Evolutionary conservation across 2,329 filamentous ascomycete species (phyloP), one percentile per base, ranked within the genome.

Genomic region (Neofusicoccum sp.): DNA sequence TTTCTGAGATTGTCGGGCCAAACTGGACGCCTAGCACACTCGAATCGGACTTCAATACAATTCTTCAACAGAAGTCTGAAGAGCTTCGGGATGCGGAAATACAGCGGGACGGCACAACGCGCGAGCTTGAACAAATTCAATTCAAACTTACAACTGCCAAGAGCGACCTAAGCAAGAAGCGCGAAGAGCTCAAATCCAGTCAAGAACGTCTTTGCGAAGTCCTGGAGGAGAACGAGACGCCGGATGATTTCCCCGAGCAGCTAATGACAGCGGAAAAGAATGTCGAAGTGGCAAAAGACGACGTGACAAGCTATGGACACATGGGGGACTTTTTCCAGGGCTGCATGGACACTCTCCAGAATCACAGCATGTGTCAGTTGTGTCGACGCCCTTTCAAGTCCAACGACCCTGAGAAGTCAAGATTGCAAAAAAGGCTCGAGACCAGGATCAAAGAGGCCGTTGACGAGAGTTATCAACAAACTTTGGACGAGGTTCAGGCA

Each of bases 101-200:
- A 49, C 82, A 86, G 62, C 86, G 91, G 53, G 91, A 96, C 62
- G 82, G 84, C 40, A 81, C 85, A 2, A 85, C 83, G 65, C 84
- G 89, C 65, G 89, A 93, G 67, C 81, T 93, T 31, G 88, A 91
- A 68, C 88, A 93, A 65, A 77, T 91, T 9, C 89, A 92, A 63
- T 91, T 86, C 73, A 87, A 86, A 68, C 78, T 96, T 34, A 87
- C 86, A 47, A 87, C 81, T 48, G 77, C 82, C 26, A 86, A 85
- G 45, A 85, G 86, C n/a, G 84, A 84, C 11, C 78, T 88, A 28
- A 85, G 83, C 65, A 84, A 85, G 69, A 88, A 88, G 65, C 79
- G 83, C 12, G 77, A 82, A 31, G 89, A 92, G 62, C 79, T 85
- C 43, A 78, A 84, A 54, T 79, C 79, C 31, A 88, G 85, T 69